Evolutionary conservation across 495 filamentous ascomycete species (phyloP), one percentile per base, ranked within the genome.

Genomic region (Pyrenula aspistea): DNA sequence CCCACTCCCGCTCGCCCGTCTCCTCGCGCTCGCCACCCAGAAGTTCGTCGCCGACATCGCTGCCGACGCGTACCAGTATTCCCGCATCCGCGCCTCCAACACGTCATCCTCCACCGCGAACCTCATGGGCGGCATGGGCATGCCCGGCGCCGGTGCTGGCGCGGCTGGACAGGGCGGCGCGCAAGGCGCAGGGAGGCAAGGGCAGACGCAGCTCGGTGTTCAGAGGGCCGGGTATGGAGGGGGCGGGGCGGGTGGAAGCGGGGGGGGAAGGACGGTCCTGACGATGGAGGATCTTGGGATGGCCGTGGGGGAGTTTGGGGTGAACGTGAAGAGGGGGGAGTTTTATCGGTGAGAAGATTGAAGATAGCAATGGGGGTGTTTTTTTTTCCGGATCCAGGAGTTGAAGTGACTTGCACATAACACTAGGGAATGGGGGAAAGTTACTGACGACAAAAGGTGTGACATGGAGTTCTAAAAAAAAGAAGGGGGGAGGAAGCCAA

Each of bases 281-380:
- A 97, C 94, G 3, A 97, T 98, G 93, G 93, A 98, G 73, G 93
- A 98, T 77, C 67, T 98, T 64, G 93, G 93, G 1, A 96, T 95
- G 87, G 93, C 93, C 3, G 93, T 96, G 20, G 86, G 87, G 0
- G 93, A 97, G 73, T 97, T 96, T 73, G 93, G 94, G 0, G 91
- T 97, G 53, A 97, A 94, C 69, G 86, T 96, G 12, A 95, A 91
- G 82, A 76, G 93, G 57, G 92, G 91, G 59, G 93, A 99, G 72
- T 99, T 96, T 66, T 99, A 99, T 72, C 83, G 92, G 63, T 96
- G 73, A 82, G 53, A 54, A n/a, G n/a, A n/a, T n/a, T n/a, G n/a
- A n/a, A n/a, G n/a, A n/a, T n/a, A n/a, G n/a, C n/a, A n/a, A n/a
- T n/a, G n/a, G n/a, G n/a, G n/a, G n/a, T n/a, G n/a, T n/a, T n/a